A percentile compares a stretch with the other conserved stretches of the same genome.
Evolutionary conservation across 225 moss, liverwort and hornwort species (phyloP).

Genomic region (Takakia lepidozioides): DNA sequence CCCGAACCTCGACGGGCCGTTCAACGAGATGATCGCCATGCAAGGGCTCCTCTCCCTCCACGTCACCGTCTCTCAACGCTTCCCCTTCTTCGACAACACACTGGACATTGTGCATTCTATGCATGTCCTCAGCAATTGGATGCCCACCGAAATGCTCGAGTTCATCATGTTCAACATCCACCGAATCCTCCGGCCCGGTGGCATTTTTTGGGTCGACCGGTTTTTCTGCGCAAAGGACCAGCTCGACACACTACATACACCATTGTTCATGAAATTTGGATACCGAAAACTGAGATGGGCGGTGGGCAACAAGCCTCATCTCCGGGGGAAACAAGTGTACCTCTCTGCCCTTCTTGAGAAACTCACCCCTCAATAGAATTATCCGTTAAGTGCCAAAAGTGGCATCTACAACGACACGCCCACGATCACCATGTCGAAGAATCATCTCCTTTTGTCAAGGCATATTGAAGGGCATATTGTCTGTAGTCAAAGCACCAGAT

Average conservation of each 20-base stretch:
- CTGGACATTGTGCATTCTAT: constrained; percentile 53
- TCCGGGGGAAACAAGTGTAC: constrained; percentile 39
- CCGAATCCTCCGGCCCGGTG: constrained; percentile 45
- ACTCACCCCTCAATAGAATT: too few relatives aligned
- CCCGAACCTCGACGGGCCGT: constrained; percentile 43
- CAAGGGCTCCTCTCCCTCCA: constrained; percentile 37
- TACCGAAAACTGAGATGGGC: constrained; percentile 35
- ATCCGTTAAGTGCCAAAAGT: background rate
- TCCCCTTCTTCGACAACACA: too few relatives aligned
- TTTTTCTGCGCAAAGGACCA: constrained; percentile 43
- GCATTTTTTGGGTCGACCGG: constrained; percentile 50
- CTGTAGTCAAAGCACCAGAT: background rate
- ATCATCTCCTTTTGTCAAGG: background rate
- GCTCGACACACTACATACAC: constrained; percentile 20
- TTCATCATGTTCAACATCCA: constrained; percentile 49
- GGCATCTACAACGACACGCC: background rate
- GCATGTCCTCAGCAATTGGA: constrained; percentile 59
- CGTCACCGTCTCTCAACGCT: constrained; percentile 42
- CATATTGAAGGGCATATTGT: background rate
- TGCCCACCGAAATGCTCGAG: constrained; percentile 35
- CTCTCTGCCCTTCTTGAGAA: constrained; percentile 44
- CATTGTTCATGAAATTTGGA: constrained; percentile 25
- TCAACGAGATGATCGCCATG: constrained; percentile 42
- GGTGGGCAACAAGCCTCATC: constrained; percentile 35
- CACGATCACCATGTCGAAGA: background rate